Conservation (phyloP, 2,329 filamentous ascomycete genomes). For the Sclerotinia nivalis region DNA sequence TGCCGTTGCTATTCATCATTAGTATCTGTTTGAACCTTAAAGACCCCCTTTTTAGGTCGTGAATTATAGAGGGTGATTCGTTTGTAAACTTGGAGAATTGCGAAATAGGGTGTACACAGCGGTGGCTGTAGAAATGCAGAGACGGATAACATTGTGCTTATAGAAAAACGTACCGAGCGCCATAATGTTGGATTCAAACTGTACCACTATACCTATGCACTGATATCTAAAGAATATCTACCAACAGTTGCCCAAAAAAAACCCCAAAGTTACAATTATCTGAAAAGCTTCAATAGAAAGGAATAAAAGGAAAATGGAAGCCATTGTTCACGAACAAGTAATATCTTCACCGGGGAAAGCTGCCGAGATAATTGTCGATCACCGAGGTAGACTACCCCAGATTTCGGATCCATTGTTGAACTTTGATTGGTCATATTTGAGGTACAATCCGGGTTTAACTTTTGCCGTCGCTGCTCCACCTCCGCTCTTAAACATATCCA, state of each 20-base stretch:
- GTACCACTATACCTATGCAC: not conserved
- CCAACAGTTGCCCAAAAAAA: not conserved
- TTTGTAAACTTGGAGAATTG: not conserved
- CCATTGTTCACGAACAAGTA: not conserved
- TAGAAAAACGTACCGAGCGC: conserved; percentile 7
- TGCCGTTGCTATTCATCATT: conserved; percentile 30
- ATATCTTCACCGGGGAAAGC: not conserved
- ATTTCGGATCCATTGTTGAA: not conserved
- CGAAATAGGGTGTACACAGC: not conserved
- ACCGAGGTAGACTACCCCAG: conserved; percentile 14
- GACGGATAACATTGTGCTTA: not conserved
- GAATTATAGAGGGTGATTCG: not conserved
- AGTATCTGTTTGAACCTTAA: not conserved
- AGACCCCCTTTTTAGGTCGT: not conserved
- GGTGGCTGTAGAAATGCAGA: not conserved
- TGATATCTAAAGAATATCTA: not conserved
- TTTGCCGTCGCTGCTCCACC: not conserved
- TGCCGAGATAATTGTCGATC: not conserved
- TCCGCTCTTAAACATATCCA: not conserved
- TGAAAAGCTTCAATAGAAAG: not conserved
- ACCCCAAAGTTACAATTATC: not conserved
- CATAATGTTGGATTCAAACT: not conserved
- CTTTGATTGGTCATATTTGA: not conserved
- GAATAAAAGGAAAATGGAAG: not conserved
- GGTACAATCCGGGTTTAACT: not conserved